Conservation (phyloP, 768 basidiomycete species). For the Sutorius australiensis region DNA sequence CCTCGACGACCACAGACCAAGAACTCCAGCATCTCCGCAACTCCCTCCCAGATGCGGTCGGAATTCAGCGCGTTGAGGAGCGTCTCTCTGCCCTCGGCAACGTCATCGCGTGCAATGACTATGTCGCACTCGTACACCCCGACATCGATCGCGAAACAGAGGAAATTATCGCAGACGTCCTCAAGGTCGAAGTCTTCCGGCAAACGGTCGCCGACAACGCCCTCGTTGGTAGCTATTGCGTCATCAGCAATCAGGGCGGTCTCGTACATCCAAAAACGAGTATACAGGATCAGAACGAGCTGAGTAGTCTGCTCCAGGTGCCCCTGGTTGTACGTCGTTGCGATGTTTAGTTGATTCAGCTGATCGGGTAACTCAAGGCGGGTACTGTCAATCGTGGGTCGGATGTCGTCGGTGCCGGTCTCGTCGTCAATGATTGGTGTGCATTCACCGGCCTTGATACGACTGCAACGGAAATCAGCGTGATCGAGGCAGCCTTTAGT, state of each 20-base stretch:
- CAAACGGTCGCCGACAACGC: conserved; percentile 97
- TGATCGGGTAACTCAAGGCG: conserved; percentile 48
- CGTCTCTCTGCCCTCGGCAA: conserved; percentile 96
- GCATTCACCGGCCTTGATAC: conserved; percentile 99
- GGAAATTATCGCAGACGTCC: conserved; percentile 98
- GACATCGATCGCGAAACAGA: conserved; percentile 98
- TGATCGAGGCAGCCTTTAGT: conserved; percentile 98
- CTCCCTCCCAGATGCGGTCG: conserved; percentile 87
- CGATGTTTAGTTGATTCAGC: not conserved
- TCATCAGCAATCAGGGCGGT: conserved; percentile 94
- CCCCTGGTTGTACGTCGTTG: conserved; percentile 78
- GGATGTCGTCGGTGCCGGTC: conserved; percentile 94
- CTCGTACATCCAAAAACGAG: conserved; percentile 97
- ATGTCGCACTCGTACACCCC: conserved; percentile 97
- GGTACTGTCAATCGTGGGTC: conserved; percentile 99
- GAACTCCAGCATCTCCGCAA: conserved; percentile 98
- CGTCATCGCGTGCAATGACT: conserved; percentile 98
- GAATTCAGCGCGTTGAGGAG: conserved; percentile 95
- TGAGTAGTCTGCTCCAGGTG: conserved; percentile 89
- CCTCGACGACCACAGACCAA: conserved; percentile 93
- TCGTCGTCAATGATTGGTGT: conserved; percentile 99
- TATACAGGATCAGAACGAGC: conserved; percentile 95
- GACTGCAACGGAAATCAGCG: conserved; percentile 98
- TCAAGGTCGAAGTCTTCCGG: conserved; percentile 98
- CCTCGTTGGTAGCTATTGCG: conserved; percentile 94